Evolutionary conservation across 768 basidiomycete genomes (phyloP), one percentile per base, ranked within the genome.

Genomic region (Hygrophorus pudorinus): DNA sequence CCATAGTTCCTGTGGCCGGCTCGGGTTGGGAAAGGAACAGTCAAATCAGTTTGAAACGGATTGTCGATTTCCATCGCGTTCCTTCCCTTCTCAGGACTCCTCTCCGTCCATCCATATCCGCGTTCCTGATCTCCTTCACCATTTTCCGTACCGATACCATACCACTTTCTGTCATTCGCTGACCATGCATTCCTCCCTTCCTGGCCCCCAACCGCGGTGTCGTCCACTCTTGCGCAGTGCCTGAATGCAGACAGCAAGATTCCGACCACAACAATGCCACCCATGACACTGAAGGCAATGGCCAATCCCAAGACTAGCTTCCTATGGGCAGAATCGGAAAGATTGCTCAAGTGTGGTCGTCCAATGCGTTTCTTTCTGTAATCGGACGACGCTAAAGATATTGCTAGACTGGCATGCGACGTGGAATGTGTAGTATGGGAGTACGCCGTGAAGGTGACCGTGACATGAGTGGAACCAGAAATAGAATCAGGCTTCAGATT

Each of bases 121-220:
- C 38, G 27, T 30, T 55, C 33, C 18, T 20, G 18, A 21, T 35
- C 13, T 32, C 36, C 30, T 49, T 50, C 44, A 53, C 42, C 47
- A 52, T 65, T 59, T 47, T 60, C 61, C 14, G 56, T 48, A 6
- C 57, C 60, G 40, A 81, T 64, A 14, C 78, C 79, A 53, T 85
- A 84, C 79, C 81, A 85, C 51, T 66, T 72, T 48, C 71, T 75
- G 48, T 86, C 85, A 48, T 73, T 73, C 39, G 76, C 78, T 13
- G 75, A 75, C 74, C 71, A 80, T 2, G 68, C 75, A 21, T 63
- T 66, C 20, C 61, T 62, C 10, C 75, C 81, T 54, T 78, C 78
- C 53, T 80, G 76, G 14, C 76, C 79, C 1, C 65, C 57, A n/a
- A 77, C 48, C 3, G 76, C 82, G 1, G 77, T 68, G 54, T 84